These are phyloP conservation scores for Durusdinium trenchii DNA, from an alignment of 73 alveolate species.

Conservation along the genomic window DNA sequence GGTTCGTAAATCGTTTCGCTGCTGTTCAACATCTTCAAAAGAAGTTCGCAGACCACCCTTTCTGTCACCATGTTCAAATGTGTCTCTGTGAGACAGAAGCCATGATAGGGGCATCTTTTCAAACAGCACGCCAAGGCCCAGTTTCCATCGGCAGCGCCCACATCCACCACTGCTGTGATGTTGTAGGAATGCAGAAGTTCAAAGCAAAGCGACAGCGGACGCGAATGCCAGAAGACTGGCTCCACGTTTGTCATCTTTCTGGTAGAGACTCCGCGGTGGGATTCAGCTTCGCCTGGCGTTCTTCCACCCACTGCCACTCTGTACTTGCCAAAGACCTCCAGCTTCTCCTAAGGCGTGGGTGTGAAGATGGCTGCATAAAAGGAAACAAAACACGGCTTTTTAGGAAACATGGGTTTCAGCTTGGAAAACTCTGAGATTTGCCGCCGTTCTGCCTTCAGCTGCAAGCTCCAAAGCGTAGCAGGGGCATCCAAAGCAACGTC, in stretches of 20 bases:
- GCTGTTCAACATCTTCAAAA: background rate
- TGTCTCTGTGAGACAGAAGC: background rate
- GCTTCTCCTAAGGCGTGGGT: background rate
- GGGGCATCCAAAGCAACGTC: background rate
- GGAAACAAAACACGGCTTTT: background rate
- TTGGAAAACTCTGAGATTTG: background rate
- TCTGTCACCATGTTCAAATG: background rate
- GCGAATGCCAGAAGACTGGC: background rate
- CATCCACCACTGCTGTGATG: background rate
- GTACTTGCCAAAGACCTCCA: slow-evolving; percentile 7
- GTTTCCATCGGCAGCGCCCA: background rate
- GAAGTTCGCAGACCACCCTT: background rate
- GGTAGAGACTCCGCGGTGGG: background rate
- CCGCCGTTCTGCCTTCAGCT: slow-evolving; percentile 5
- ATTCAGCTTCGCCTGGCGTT: background rate
- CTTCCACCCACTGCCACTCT: background rate
- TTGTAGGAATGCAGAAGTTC: background rate
- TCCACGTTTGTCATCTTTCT: background rate
- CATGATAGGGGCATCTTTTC: background rate
- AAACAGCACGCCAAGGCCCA: background rate
- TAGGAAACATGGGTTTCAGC: background rate
- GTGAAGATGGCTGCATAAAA: background rate
- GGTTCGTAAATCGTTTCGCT: background rate
- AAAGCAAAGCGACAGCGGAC: background rate
- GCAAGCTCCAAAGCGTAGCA: background rate